Base-by-base conservation (phyloP, 2,329 filamentous ascomycete genomes). In the Chaetomium globosum region DNA sequence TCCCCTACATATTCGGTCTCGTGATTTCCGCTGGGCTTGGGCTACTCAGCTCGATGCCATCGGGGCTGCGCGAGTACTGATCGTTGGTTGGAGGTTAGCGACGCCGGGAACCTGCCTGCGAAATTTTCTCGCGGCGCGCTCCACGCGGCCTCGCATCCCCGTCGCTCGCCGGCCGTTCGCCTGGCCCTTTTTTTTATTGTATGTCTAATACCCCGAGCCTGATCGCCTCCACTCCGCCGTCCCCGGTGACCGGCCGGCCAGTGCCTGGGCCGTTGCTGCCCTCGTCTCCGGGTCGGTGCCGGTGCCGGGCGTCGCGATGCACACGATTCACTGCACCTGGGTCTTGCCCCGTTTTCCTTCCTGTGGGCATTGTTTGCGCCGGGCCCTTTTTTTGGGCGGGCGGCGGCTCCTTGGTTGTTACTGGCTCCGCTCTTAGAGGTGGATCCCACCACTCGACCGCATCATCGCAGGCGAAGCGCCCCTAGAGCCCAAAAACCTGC, bases 11-110 rank as follows among this genome's bases (percentile, higher is more conserved):
- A 61, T 59, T 66, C 70, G 62, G 66, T 72, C 73, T 72, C 67
- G 74, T 74, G 74, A 73, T 73, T 69, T 65, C 52, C 49, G 30
- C 68, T 65, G 66, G 65, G 68, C 66, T 66, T 52, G 71, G 68
- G 66, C 67, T 65, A 58, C 68, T 65, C 57, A 56, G 67, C 68
- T 73, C 68, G 73, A 73, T 72, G 69, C 61, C 51, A 63, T 69
- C 61, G 67, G 55, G 60, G 64, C 52, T 71, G 70, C 68, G 71
- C 70, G 68, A 67, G 65, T 55, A 61, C 53, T 71, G 71, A 68
- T 70, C 64, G 67, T 65, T 70, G 71, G 70, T 65, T 66, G 67
- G 61, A 66, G 54, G 31, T 53, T 65, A 63, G 67, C 56, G 69
- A 67, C 66, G 59, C 65, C 55, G 61, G 62, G 65, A 65, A 65